Evolutionary conservation across 2,329 filamentous ascomycete genomes (phyloP), one percentile per base, ranked within the genome.

Genomic region (Emericellopsis atlantica): DNA sequence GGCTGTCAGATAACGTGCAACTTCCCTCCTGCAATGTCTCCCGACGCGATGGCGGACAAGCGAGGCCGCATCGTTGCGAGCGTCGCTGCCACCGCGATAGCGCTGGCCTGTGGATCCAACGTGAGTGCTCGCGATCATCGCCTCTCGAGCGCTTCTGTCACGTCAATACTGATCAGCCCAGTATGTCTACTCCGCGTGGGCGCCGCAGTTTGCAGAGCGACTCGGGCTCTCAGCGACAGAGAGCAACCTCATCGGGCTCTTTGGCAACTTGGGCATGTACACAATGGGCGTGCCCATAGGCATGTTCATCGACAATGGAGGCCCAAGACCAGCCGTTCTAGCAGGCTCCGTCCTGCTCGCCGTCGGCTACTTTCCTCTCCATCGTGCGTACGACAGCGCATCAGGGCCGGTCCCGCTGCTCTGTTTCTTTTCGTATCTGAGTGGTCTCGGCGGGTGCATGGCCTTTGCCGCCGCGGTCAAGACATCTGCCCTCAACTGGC

Each of bases 101-200:
- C 89, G 14, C 70, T 96, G 44, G 87, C 89, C 45, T 95, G 89
- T 59, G 92, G 92, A 45, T 94, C 89, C 47, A 95, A 95, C 61
- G 88, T 93, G 64, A 54, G 78, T 62, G 37, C 31, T 34, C 32
- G 18, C 24, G 7, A 12, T 9, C 8, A 3, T 12, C 9, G 26
- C 9, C 26, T 7, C 4, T 4, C 4, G 26, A 29, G 26, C 34
- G 41, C 15, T 22, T 7, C 36, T 5, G n/a, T 21, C 32, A 21
- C n/a, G 18, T 2, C 32, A 35, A 14, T 21, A 15, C 39, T 12
- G 23, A 18, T 7, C 39, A 31, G 14, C 40, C 39, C 55, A 95
- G 87, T 96, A 98, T 76, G 90, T 89, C 56, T 98, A 95, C 64
- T 95, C 88, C 42, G 90, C 90, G 62, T 98, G 92, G 89, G 88